A percentile compares a stretch with the other conserved stretches of the same genome.
These are phyloP conservation scores for Neoboletus brunneissimus DNA, from an alignment of 768 basidiomycete species.

Conservation along the genomic window DNA sequence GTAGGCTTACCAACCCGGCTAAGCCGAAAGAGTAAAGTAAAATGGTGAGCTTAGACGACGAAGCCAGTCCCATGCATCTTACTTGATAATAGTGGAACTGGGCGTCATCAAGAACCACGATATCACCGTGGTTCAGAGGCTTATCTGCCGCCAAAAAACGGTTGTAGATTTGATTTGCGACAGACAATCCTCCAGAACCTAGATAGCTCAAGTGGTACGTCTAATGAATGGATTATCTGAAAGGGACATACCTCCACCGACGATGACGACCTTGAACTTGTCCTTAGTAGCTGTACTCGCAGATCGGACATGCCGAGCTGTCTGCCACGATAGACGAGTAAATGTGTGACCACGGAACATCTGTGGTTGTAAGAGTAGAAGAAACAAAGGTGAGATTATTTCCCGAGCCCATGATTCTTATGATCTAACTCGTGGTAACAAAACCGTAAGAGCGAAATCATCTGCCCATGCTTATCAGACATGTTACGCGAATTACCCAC, in stretches of 20 bases:
- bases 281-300: slow-evolving; percentile 35
- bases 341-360: slow-evolving; percentile 11
- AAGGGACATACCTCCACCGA: slow-evolving; percentile 72
- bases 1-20: slow-evolving; percentile 82
- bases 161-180: slow-evolving; percentile 85
- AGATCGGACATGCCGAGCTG: slow-evolving; percentile 14
- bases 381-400: neutral
- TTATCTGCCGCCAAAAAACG: slow-evolving; percentile 71
- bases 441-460: slow-evolving; percentile 14
- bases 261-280: slow-evolving; percentile 79
- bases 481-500: neutral
- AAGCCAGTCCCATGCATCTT: slow-evolving; percentile 5
- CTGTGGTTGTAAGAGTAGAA: neutral
- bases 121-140: slow-evolving; percentile 66
- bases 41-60: neutral
- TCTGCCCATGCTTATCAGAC: neutral
- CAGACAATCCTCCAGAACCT: slow-evolving; percentile 82
- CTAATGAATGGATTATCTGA: neutral
- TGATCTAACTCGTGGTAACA: slow-evolving; percentile 3
- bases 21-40: neutral
- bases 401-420: neutral
- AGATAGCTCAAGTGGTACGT: slow-evolving; percentile 8
- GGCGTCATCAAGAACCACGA: slow-evolving; percentile 82
- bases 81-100: slow-evolving; percentile 86
- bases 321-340: slow-evolving; percentile 4